Percentiles rank a stretch among this genome's conserved stretches.
phyloP scores from a whole-genome alignment of 2,329 filamentous ascomycete genomes.

The Lasiodiplodia hormozganensis region DNA sequence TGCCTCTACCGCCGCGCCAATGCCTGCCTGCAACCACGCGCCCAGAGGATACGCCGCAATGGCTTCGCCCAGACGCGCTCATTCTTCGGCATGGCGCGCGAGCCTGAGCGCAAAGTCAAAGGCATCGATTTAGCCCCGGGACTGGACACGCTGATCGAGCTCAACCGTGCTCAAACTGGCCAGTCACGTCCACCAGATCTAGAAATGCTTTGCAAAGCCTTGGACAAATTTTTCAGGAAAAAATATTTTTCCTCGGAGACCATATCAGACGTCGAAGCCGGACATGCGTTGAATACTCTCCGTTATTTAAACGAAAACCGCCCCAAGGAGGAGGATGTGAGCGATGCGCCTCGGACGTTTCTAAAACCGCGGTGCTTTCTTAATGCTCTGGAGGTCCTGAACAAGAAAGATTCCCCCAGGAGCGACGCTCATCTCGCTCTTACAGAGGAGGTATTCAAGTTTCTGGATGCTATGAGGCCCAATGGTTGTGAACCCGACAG shows the following conservation, averaged over 20 bases:
- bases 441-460: constrained; percentile 1
- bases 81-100: constrained; percentile 69
- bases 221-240: constrained; percentile 27
- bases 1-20: constrained; percentile 47
- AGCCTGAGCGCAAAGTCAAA: constrained; percentile 64
- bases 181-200: constrained; percentile 69
- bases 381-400: not conserved
- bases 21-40: constrained; percentile 34
- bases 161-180: constrained; percentile 68
- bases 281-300: constrained; percentile 66
- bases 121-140: constrained; percentile 72
- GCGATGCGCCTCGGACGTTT: too few relatives aligned
- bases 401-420: not conserved
- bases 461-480: not conserved
- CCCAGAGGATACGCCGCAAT: constrained; percentile 38
- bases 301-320: not conserved
- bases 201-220: constrained; percentile 68
- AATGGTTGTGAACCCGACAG: not conserved
- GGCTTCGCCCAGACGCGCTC: constrained; percentile 55
- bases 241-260: not conserved
- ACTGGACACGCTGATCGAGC: constrained; percentile 73
- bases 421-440: constrained; percentile 5
- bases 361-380: too few relatives aligned
- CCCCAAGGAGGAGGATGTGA: not conserved
- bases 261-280: constrained; percentile 48